Conservation (phyloP, 768 basidiomycete species). For the Tulasnella sp. region DNA sequence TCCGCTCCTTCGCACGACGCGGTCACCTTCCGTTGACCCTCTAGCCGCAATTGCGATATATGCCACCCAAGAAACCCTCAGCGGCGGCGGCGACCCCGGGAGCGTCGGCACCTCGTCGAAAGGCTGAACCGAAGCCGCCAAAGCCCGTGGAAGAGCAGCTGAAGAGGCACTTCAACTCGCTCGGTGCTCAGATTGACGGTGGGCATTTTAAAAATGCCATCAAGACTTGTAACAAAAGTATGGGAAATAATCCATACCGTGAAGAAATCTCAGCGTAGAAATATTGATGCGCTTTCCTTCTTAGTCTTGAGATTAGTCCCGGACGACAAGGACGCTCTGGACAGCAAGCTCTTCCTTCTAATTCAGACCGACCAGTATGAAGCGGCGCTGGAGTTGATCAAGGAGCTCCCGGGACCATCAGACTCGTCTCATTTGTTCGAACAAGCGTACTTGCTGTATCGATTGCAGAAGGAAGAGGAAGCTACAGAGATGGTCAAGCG, state of each 20-base stretch:
- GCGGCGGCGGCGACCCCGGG: not conserved
- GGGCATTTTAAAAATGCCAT: slow-evolving; percentile 76
- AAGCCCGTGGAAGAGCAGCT: slow-evolving; percentile 27
- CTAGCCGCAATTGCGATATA: not conserved
- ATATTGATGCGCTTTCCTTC: not conserved
- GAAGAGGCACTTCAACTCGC: slow-evolving; percentile 59
- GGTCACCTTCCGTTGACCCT: not conserved
- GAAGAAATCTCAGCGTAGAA: not conserved
- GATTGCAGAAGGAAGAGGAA: slow-evolving; percentile 64
- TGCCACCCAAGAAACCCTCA: not conserved
- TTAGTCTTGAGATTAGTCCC: slow-evolving; percentile 63
- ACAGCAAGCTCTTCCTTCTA: slow-evolving; percentile 78
- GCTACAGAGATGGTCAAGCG: slow-evolving; percentile 41
- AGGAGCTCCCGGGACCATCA: slow-evolving; percentile 17
- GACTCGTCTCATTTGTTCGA: slow-evolving; percentile 40
- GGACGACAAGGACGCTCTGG: slow-evolving; percentile 55
- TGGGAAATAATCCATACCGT: slow-evolving; percentile 14
- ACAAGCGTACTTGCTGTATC: slow-evolving; percentile 72
- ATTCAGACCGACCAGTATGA: slow-evolving; percentile 78
- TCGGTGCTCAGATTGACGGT: slow-evolving; percentile 84
- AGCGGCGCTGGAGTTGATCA: slow-evolving; percentile 52
- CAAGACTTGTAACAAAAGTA: slow-evolving; percentile 88
- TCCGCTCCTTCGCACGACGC: not conserved
- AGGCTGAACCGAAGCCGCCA: slow-evolving; percentile 15
- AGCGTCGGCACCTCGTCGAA: not conserved